Percentiles rank a stretch among this genome's conserved stretches.
These are phyloP conservation scores for Oidiodendron maius DNA, from an alignment of 495 filamentous ascomycete species.

Conservation along the genomic window DNA sequence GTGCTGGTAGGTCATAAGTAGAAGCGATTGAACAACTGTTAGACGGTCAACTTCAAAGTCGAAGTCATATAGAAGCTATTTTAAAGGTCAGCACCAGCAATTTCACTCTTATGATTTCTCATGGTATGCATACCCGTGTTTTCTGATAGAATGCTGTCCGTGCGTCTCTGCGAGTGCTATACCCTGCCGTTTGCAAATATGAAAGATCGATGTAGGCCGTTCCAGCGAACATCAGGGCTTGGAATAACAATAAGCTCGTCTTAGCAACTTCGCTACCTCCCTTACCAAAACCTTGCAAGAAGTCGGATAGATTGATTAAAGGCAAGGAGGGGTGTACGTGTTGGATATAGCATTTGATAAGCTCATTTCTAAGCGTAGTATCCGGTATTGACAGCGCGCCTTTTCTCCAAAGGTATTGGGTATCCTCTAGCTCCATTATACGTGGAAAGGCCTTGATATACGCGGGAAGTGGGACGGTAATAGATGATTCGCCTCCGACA, in stretches of 20 bases:
- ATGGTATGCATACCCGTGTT: conserved; percentile 37
- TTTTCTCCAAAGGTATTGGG: not conserved
- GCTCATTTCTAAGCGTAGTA: conserved; percentile 55
- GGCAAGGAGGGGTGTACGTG: conserved; percentile 84
- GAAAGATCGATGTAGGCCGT: conserved; percentile 53
- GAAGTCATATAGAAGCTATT: conserved; percentile 61
- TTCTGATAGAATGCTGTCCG: conserved; percentile 71
- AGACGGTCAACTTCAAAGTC: conserved; percentile 80
- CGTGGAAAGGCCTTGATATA: too few relatives aligned
- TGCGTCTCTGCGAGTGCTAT: conserved; percentile 57
- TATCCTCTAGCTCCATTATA: too few relatives aligned
- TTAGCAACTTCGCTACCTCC: conserved; percentile 19
- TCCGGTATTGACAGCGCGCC: conserved; percentile 59
- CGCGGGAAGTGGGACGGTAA: too few relatives aligned
- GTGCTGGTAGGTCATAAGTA: conserved; percentile 85
- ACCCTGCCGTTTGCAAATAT: conserved; percentile 62
- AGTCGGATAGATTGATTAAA: conserved; percentile 67
- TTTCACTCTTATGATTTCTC: conserved; percentile 34
- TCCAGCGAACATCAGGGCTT: conserved; percentile 63
- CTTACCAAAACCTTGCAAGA: conserved; percentile 48
- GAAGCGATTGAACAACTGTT: conserved; percentile 68
- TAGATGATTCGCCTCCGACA: too few relatives aligned
- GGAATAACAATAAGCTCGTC: conserved; percentile 72
- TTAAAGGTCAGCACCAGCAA: too few relatives aligned
- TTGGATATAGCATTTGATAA: conserved; percentile 68